phyloP scores from a whole-genome alignment of 2,329 filamentous ascomycete species.

The Triangularia verruculosa region DNA sequence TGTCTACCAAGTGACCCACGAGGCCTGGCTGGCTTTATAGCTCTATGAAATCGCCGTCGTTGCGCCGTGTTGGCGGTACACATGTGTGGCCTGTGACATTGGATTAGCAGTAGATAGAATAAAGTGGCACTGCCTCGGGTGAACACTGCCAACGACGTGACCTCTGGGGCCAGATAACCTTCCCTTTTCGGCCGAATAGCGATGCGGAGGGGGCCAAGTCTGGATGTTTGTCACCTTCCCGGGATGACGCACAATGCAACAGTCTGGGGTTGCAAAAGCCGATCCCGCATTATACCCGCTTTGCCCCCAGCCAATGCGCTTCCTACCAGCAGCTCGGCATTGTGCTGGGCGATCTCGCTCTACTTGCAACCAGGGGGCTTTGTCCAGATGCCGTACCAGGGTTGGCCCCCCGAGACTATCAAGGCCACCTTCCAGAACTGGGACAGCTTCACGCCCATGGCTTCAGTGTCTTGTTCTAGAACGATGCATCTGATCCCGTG shows the following conservation, averaged over 20 bases:
- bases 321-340: neutral
- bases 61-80: neutral
- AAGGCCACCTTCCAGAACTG: neutral
- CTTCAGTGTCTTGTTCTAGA: neutral
- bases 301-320: neutral
- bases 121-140: neutral
- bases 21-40: neutral
- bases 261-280: conserved; percentile 3
- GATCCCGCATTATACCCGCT: conserved; percentile 7
- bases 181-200: conserved; percentile 4
- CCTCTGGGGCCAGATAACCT: conserved; percentile 1
- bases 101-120: neutral
- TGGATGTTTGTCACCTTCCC: conserved; percentile 6
- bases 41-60: neutral
- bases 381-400: conserved; percentile 1
- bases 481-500: neutral
- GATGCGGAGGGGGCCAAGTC: neutral
- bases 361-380: neutral
- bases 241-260: conserved; percentile 9
- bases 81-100: neutral
- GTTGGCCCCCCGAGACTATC: neutral
- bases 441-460: neutral
- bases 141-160: neutral
- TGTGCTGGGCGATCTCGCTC: neutral
- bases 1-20: neutral